Percentiles rank a stretch among this genome's conserved stretches.
These are phyloP conservation scores for Sergeia podlipaevii DNA, from an alignment of 208 protist species.

Conservation along the genomic window DNA sequence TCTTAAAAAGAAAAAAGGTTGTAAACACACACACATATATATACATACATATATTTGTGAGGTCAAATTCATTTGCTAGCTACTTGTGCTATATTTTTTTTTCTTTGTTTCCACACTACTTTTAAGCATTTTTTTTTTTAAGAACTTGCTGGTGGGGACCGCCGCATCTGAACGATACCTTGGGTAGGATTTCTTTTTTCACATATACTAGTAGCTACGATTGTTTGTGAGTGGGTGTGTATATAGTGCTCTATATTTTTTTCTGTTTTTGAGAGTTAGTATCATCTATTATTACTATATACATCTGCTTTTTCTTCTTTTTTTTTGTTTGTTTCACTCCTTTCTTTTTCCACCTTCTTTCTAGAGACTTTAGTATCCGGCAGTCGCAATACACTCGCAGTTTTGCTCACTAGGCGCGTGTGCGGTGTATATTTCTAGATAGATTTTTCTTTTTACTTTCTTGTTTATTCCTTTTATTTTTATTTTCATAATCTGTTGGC, in stretches of 20 bases:
- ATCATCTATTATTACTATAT: background rate
- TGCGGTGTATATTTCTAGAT: too few species aligned
- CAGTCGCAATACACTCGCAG: too few species aligned
- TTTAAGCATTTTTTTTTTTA: too few species aligned
- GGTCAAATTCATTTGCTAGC: background rate
- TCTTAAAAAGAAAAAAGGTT: too few species aligned
- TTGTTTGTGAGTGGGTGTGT: too few species aligned
- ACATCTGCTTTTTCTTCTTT: background rate
- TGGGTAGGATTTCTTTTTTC: too few species aligned
- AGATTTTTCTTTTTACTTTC: background rate
- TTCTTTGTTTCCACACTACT: background rate
- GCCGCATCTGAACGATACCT: too few species aligned
- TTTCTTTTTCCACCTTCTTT: background rate
- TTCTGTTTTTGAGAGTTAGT: background rate
- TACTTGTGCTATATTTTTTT: background rate
- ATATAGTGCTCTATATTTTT: constrained; percentile 1
- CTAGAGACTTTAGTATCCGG: background rate
- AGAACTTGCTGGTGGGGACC: too few species aligned
- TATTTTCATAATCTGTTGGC: background rate
- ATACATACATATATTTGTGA: background rate
- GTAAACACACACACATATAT: background rate
- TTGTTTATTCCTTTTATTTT: constrained; percentile 11
- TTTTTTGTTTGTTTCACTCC: background rate
- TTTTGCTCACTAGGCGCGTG: too few species aligned
- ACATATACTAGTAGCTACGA: background rate